Evolutionary conservation across 2,329 filamentous ascomycete species (phyloP), one percentile per base, ranked within the genome.

Genomic region (Beauveria bassiana): DNA sequence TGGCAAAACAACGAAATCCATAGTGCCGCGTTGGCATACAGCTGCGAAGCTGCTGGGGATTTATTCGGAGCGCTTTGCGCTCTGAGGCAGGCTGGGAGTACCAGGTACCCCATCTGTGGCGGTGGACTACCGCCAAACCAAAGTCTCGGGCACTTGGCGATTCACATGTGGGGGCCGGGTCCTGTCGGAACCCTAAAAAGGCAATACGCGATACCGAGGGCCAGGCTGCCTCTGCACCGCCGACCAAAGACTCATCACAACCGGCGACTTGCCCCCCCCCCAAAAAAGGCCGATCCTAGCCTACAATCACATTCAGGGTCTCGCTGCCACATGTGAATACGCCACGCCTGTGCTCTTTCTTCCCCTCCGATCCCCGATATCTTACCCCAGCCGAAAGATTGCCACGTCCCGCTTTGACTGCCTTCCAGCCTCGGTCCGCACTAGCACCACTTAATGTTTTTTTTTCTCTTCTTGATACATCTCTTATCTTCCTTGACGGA

Each of bases 101-200:
- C 20, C n/a, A 1, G 40, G 20, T 59, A 59, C 57, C 3, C 8
- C 47, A 20, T 34, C 24, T 22, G n/a, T 10, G 1, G 20, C 20
- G 26, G 26, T 22, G 26, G 7, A 12, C n/a, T 20, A 7, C 57
- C 12, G 26, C 57, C 26, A 46, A 53, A 6, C 5, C 24, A 20
- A 59, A 46, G 57, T 59, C 26, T 3, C 40, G 5, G 22, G 18
- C 5, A 52, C 57, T 59, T 52, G 38, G 34, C 10, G 10, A 42
- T 42, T 38, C 18, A 20, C 57, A 59, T 59, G 57, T 59, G 57
- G 57, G 34, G 34, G 52, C 47, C 56, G 57, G 57, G 49, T 38
- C 49, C 49, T 53, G 49, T 53, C 57, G 57, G 57, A 59, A 59
- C 47, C 31, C 57, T 5, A 53, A 59, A 52, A 20, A 9, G 57